Conservation (phyloP, 1,139 yeast species). For the Pneumocystis oryctolagi region DNA sequence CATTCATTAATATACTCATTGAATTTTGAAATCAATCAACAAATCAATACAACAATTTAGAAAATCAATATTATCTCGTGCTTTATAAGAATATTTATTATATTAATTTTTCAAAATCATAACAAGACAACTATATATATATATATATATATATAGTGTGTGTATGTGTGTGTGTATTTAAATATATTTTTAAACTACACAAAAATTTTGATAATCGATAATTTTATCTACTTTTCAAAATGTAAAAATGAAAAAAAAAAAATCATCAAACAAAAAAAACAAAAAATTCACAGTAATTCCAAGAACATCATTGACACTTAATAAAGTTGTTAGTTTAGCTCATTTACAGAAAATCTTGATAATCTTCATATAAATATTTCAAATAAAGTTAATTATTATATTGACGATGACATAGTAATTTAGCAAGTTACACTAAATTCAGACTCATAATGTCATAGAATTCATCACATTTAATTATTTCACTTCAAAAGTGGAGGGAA, state of each 20-base stretch:
- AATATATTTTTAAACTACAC: not conserved
- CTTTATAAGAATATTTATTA: too few relatives aligned
- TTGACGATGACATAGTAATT: slow-evolving; percentile 33
- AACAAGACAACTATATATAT: too few relatives aligned
- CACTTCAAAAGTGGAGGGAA: slow-evolving; percentile 78
- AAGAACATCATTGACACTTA: not conserved
- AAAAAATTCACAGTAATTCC: not conserved
- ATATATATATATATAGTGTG: too few relatives aligned
- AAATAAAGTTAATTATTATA: slow-evolving; percentile 45
- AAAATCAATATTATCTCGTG: too few relatives aligned
- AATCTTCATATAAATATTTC: slow-evolving; percentile 74
- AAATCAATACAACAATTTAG: too few relatives aligned
- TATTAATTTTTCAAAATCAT: too few relatives aligned
- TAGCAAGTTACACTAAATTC: slow-evolving; percentile 4
- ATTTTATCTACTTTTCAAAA: not conserved
- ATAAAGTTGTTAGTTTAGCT: slow-evolving; percentile 9
- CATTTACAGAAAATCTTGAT: slow-evolving; percentile 52
- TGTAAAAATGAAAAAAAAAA: not conserved
- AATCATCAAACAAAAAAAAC: not conserved
- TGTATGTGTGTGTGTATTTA: not conserved
- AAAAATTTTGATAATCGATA: not conserved
- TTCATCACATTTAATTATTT: slow-evolving; percentile 57
- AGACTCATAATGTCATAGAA: slow-evolving; percentile 8
- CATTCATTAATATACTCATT: too few relatives aligned
- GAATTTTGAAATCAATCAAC: too few relatives aligned